These are phyloP conservation scores for Fragaria ananassa DNA, from an alignment of 306 rosid species.

Conservation along the genomic window DNA sequence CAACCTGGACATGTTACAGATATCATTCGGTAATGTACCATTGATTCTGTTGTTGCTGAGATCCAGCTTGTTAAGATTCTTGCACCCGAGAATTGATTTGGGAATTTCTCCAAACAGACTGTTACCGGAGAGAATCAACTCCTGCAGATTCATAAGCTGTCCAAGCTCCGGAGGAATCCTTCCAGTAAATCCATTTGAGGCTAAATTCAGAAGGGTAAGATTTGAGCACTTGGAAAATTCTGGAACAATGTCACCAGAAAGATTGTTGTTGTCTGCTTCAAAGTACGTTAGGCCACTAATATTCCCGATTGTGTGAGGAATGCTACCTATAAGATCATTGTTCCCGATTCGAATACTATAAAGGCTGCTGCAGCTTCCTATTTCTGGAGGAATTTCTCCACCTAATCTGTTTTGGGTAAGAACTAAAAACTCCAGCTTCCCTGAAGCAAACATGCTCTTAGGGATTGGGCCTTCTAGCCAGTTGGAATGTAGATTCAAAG, in stretches of 20 bases:
- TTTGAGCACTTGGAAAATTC: constrained; percentile 74
- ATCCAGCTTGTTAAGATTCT: constrained; percentile 91
- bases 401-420: constrained; percentile 71
- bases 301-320: constrained; percentile 64
- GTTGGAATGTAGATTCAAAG: constrained; percentile 89
- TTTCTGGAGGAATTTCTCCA: constrained; percentile 47
- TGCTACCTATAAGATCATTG: constrained; percentile 42
- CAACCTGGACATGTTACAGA: constrained; percentile 77
- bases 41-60: constrained; percentile 86
- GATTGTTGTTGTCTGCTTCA: constrained; percentile 84
- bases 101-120: constrained; percentile 82
- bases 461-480: constrained; percentile 83
- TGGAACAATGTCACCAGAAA: constrained; percentile 68
- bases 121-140: constrained; percentile 82
- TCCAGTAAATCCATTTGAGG: constrained; percentile 86
- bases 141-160: constrained; percentile 85
- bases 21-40: constrained; percentile 79
- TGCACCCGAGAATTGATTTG: constrained; percentile 64
- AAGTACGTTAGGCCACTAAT: constrained; percentile 92
- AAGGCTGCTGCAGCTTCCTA: constrained; percentile 50
- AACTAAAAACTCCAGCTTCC: constrained; percentile 78
- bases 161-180: constrained; percentile 73
- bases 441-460: constrained; percentile 64
- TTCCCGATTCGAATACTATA: constrained; percentile 52
- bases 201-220: constrained; percentile 88